Conservation (phyloP, 2,329 filamentous ascomycete species). For the Cordyceps farinosa region DNA sequence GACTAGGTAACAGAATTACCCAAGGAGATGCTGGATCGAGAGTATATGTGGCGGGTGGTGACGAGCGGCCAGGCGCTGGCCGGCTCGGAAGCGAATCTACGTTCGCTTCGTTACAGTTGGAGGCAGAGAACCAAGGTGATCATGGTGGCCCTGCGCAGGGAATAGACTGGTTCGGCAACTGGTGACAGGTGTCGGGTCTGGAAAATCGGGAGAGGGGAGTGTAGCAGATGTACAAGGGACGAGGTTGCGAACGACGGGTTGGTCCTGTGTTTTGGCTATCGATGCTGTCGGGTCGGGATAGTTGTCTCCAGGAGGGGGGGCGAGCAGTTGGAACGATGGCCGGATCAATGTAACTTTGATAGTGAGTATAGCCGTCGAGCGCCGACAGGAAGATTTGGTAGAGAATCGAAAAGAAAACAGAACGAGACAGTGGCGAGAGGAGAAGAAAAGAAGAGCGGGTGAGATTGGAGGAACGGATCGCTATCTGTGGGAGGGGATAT, state of each 20-base stretch:
- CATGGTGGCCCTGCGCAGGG: slow-evolving; percentile 13
- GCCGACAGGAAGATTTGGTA: background rate
- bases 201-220: background rate
- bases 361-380: background rate
- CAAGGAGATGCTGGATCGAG: slow-evolving; percentile 18
- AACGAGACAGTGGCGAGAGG: background rate
- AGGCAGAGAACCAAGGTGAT: slow-evolving; percentile 10
- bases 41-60: slow-evolving; percentile 1
- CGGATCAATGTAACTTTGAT: background rate
- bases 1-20: slow-evolving; percentile 20
- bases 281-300: background rate
- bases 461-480: slow-evolving; percentile 5
- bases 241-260: background rate
- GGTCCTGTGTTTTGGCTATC: background rate
- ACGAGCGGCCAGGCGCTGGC: slow-evolving; percentile 16
- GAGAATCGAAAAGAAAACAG: background rate
- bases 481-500: slow-evolving; percentile 6
- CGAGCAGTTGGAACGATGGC: background rate
- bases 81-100: slow-evolving; percentile 18
- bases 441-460: background rate
- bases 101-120: slow-evolving; percentile 11
- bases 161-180: background rate
- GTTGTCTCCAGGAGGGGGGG: background rate
- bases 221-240: background rate
- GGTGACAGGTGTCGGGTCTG: background rate